These are phyloP conservation scores for Alternaria novae-zelandiae DNA, from an alignment of 2,329 filamentous ascomycete species.

Conservation along the genomic window DNA sequence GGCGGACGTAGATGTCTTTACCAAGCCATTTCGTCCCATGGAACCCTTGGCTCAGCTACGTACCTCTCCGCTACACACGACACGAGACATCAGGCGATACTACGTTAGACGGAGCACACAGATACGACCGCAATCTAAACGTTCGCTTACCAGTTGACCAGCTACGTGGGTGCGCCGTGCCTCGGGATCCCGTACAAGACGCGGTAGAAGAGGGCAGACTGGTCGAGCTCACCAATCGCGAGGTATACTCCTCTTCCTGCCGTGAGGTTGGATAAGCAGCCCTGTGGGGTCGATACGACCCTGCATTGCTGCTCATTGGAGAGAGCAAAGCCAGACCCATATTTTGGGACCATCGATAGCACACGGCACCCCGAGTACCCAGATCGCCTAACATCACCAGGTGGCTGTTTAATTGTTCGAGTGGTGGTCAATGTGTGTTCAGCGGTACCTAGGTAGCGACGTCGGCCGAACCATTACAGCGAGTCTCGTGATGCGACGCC, in stretches of 20 bases:
- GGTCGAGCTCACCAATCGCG: slow-evolving; percentile 5
- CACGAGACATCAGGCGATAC: slow-evolving; percentile 1
- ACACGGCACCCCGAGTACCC: neutral
- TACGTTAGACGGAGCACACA: slow-evolving; percentile 1
- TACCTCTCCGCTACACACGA: slow-evolving; percentile 4
- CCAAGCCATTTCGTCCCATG: neutral
- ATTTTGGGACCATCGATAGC: neutral
- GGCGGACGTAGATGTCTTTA: neutral
- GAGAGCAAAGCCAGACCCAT: neutral
- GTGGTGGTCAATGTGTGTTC: neutral
- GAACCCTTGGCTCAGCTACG: slow-evolving; percentile 2
- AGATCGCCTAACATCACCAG: neutral
- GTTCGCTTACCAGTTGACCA: slow-evolving; percentile 6
- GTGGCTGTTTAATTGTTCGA: neutral
- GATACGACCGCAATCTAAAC: slow-evolving; percentile 7
- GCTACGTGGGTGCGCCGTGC: neutral
- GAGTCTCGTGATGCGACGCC: neutral
- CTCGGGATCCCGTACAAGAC: neutral
- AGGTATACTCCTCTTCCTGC: neutral
- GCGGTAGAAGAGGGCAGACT: neutral
- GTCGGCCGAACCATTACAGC: neutral
- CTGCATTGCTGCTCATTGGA: neutral
- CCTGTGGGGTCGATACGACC: slow-evolving; percentile 12
- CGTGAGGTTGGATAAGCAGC: slow-evolving; percentile 15
- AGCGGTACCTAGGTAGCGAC: neutral